Conservation (phyloP, 2,329 filamentous ascomycete genomes). For the Alternaria consortialis region DNA sequence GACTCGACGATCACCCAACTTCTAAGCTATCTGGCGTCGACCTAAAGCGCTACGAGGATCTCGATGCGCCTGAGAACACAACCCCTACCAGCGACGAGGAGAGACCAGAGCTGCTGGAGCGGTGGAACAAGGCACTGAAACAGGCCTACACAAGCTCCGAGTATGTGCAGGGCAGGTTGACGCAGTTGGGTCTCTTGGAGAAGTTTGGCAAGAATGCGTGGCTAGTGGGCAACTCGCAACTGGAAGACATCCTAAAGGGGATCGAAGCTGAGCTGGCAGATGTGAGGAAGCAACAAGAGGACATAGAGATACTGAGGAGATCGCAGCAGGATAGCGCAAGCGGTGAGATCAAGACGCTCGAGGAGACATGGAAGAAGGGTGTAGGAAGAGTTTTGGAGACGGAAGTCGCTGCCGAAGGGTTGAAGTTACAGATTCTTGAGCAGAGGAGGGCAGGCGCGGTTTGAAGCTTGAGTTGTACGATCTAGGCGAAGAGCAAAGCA, state of each 20-base stretch:
- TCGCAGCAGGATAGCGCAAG: conserved; percentile 73
- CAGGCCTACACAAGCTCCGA: conserved; percentile 67
- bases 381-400: conserved; percentile 84
- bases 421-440: conserved; percentile 58
- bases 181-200: conserved; percentile 78
- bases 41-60: conserved; percentile 81
- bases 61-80: conserved; percentile 64
- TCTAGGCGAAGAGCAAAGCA: background rate
- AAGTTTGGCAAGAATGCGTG: conserved; percentile 88
- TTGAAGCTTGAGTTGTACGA: conserved; percentile 19
- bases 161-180: conserved; percentile 65
- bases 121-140: conserved; percentile 62
- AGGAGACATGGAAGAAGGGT: conserved; percentile 80
- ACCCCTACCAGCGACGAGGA: conserved; percentile 49
- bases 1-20: conserved; percentile 64
- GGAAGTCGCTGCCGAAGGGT: conserved; percentile 79
- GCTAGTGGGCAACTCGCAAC: conserved; percentile 82
- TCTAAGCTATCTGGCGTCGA: conserved; percentile 71
- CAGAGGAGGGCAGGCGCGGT: conserved; percentile 46
- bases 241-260: conserved; percentile 74
- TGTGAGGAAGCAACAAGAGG: conserved; percentile 74
- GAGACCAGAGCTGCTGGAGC: conserved; percentile 49
- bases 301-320: conserved; percentile 75
- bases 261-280: conserved; percentile 79
- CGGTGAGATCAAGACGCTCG: conserved; percentile 76